Conservation (phyloP, 139 green algal genomes). For the Closterium sp. region DNA sequence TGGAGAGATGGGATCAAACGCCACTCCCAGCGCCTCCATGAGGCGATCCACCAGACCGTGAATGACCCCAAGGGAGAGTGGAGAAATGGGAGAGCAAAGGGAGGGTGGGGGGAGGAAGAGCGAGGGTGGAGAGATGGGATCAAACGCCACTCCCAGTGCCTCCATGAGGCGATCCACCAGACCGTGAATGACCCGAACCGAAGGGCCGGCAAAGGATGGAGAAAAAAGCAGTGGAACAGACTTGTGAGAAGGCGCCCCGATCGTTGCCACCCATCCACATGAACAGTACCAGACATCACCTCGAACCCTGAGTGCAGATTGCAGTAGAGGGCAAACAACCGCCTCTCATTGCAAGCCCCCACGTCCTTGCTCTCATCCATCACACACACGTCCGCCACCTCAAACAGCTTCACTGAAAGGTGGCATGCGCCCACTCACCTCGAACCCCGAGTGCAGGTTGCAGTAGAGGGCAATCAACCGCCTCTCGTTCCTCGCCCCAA, state of each 20-base stretch:
- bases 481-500: constrained; percentile 85
- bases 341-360: constrained; percentile 84
- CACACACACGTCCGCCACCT: constrained; percentile 82
- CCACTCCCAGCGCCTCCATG: no score
- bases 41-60: constrained; percentile 96
- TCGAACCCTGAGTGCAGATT: constrained; percentile 83
- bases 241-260: no score
- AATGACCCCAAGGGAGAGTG: constrained; percentile 62
- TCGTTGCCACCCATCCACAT: no score
- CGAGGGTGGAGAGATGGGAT: no score
- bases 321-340: constrained; percentile 82
- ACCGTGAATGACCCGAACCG: constrained; percentile 85
- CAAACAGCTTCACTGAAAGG: constrained; percentile 89
- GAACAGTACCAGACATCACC: no score
- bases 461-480: constrained; percentile 84
- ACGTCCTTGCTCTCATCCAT: constrained; percentile 60
- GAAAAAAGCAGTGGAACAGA: no score
- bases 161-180: constrained; percentile 91
- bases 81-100: no score
- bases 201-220: no score
- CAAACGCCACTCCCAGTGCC: no score
- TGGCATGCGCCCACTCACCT: constrained; percentile 64
- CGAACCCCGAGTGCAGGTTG: constrained; percentile 79
- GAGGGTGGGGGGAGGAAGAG: no score
- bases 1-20: no score